Evolutionary conservation across 805 yeast genomes (phyloP).

Genomic region (Saccharomyces eubayanus): DNA sequence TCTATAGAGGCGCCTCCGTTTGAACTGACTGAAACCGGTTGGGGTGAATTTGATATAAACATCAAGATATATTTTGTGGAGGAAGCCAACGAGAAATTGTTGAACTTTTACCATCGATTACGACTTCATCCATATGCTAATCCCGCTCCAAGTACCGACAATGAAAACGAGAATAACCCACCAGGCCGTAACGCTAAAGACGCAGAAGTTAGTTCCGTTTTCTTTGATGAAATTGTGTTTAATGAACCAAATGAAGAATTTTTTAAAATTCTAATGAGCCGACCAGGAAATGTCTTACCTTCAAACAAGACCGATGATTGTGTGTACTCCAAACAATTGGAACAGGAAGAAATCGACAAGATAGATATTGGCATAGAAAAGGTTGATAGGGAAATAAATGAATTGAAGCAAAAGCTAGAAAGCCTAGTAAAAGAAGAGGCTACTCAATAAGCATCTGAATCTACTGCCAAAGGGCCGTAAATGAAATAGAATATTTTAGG

Average conservation of each 20-base stretch:
- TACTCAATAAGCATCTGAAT: no score
- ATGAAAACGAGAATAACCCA: not conserved
- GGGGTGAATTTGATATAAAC: constrained; percentile 97
- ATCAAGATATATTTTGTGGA: constrained; percentile 77
- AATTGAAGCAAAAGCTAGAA: constrained; percentile 28
- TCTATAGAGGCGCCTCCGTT: constrained; percentile 86
- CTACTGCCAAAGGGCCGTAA: no score
- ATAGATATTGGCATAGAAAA: constrained; percentile 39
- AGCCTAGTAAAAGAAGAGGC: not conserved
- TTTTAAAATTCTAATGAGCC: constrained; percentile 65
- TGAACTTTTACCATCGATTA: constrained; percentile 79
- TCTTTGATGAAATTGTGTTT: constrained; percentile 87
- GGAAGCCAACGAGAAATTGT: constrained; percentile 82
- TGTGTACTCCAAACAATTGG: constrained; percentile 45
- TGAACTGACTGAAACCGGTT: constrained; percentile 93
- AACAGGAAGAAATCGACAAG: constrained; percentile 56
- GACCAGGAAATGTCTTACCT: constrained; percentile 50
- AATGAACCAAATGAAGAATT: constrained; percentile 90
- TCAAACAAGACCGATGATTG: constrained; percentile 32
- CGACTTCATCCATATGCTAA: constrained; percentile 80
- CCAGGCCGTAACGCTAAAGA: constrained; percentile 18
- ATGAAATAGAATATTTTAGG: no score
- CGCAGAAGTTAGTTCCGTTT: constrained; percentile 46
- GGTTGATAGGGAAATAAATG: constrained; percentile 39
- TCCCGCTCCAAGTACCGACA: constrained; percentile 17